A percentile compares a stretch with the other conserved stretches of the same genome.
phyloP scores from a whole-genome alignment of 163 green algal genomes.

The Coccomyxa subellipsoidea region DNA sequence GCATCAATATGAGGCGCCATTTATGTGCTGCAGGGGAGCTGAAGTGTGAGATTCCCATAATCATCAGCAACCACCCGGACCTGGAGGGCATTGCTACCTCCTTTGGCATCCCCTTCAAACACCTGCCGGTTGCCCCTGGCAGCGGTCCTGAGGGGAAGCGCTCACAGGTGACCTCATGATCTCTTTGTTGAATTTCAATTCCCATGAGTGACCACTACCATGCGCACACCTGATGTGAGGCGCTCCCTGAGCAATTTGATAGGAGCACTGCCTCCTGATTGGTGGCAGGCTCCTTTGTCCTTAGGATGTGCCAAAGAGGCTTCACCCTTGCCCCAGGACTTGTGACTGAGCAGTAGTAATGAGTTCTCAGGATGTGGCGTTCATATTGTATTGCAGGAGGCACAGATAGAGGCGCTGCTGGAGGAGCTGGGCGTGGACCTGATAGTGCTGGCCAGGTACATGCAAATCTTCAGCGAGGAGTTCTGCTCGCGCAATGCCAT shows the following conservation, averaged over 20 bases:
- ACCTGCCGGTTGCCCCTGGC: constrained; percentile 50
- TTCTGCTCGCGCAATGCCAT: constrained; percentile 65
- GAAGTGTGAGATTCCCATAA: constrained; percentile 62
- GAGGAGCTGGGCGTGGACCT: constrained; percentile 61
- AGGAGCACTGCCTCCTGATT: no score
- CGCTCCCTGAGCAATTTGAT: no score
- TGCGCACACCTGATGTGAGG: no score
- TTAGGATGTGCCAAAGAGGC: not conserved
- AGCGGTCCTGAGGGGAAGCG: constrained; percentile 45
- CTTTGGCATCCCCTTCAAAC: constrained; percentile 67
- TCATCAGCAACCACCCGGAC: constrained; percentile 75
- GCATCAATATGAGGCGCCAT: not conserved
- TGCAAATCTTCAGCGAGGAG: constrained; percentile 66
- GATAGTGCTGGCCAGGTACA: constrained; percentile 68
- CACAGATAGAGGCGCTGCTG: constrained; percentile 57
- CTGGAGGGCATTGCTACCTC: constrained; percentile 44
- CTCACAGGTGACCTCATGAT: constrained; percentile 8
- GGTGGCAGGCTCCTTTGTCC: no score
- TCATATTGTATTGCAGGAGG: constrained; percentile 49
- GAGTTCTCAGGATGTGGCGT: not conserved
- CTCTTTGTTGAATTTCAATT: not conserved
- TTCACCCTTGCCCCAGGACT: not conserved
- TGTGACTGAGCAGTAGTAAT: no score
- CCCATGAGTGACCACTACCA: no score
- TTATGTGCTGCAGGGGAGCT: constrained; percentile 47